Evolutionary conservation across 2,329 filamentous ascomycete genomes (phyloP), one percentile per base, ranked within the genome.

Genomic region (Sporothrix phasma): DNA sequence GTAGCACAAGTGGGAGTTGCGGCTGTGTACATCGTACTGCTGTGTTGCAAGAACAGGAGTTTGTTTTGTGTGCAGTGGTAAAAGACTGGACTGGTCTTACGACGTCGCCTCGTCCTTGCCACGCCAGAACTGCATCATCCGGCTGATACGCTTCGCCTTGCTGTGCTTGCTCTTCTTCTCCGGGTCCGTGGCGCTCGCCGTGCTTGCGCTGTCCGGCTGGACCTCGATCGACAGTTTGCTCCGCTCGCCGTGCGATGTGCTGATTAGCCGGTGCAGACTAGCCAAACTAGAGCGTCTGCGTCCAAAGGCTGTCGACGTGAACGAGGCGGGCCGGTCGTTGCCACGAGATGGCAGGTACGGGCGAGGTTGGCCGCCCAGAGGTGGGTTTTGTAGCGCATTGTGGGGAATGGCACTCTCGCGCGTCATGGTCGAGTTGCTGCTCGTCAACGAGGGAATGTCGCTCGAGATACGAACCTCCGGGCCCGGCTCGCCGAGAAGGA

Each of bases 71-170:
- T 4, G 31, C 11, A 19, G 11, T 6, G 51, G 8, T 7, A 34
- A n/a, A 37, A 2, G 29, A 39, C 31, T 24, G 19, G 34, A 37
- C 34, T 37, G 6, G 17, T n/a, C 34, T 61, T 24, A 64, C 19
- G 37, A 31, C 4, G 54, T 37, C 10, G 58, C 31, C 49, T 69
- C 66, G 1, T 81, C 80, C 70, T 81, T 85, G 10, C 80, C 78
- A 75, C 88, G 90, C 88, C 88, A 92, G 73, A 92, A 92, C 69
- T 88, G 85, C 80, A 91, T 85, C 77, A 92, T 80, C 61, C 88
- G 87, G 72, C 89, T 88, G 43, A 92, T 76, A 34, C 88, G 82
- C 72, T 86, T 89, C 43, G 84, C 79, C 73, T 86, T 88, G 78
- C 87, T 89, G 26, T 70, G 71, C 72, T 84, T 85, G 7, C 79